A percentile compares a stretch with the other conserved stretches of the same genome.
phyloP scores from a whole-genome alignment of 1,284 basidiomycete genomes.

The Retiboletus flavoniger region DNA sequence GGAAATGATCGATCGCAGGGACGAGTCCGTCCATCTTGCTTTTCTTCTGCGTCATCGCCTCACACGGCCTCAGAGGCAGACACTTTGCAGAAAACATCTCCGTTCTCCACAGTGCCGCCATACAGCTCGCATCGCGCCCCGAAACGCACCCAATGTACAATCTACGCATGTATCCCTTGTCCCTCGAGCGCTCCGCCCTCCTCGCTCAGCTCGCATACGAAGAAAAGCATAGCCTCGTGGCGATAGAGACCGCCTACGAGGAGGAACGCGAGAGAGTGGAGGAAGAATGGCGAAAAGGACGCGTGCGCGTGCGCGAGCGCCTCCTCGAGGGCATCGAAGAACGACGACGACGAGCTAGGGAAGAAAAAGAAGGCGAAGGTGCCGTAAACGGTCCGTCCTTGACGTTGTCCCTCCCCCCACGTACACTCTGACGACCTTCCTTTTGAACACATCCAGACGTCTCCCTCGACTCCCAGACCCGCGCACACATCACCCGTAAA shows the following conservation, averaged over 20 bases:
- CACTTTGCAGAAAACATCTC: constrained; percentile 56
- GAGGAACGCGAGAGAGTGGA: constrained; percentile 74
- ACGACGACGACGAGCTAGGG: constrained; percentile 66
- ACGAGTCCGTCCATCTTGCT: constrained; percentile 55
- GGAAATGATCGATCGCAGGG: constrained; percentile 67
- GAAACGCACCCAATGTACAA: constrained; percentile 63
- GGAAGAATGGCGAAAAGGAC: constrained; percentile 72
- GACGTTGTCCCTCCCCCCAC: neutral
- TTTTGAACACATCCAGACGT: constrained; percentile 45
- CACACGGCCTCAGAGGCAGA: constrained; percentile 40
- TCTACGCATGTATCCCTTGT: constrained; percentile 65
- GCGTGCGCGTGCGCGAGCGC: constrained; percentile 67
- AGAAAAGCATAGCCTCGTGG: constrained; percentile 61
- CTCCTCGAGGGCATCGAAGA: constrained; percentile 82
- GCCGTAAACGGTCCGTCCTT: constrained; percentile 53
- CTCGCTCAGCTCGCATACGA: constrained; percentile 62
- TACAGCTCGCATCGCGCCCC: constrained; percentile 64
- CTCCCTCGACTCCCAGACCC: constrained; percentile 67
- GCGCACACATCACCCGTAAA: constrained; percentile 78
- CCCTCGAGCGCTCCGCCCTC: constrained; percentile 70
- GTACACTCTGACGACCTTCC: constrained; percentile 6
- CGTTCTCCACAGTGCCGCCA: constrained; percentile 51
- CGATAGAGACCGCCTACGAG: constrained; percentile 66
- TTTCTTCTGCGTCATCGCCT: constrained; percentile 11
- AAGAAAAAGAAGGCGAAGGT: constrained; percentile 81